phyloP scores from a whole-genome alignment of 441 rosid genomes.

The Viola pubescens region DNA sequence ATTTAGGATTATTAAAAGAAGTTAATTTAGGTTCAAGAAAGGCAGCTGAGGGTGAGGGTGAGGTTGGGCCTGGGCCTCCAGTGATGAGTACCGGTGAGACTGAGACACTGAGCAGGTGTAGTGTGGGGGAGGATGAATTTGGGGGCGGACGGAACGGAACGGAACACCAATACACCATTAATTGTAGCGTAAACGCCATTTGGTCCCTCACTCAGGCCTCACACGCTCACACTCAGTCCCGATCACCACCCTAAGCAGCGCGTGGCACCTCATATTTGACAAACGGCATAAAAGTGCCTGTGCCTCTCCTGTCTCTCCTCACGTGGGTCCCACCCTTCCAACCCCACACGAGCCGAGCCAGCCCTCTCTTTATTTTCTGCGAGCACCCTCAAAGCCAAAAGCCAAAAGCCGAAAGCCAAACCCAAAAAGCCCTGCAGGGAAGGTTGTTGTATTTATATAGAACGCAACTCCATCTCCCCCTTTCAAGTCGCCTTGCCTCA shows the following conservation, averaged over 20 bases:
- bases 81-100: too few relatives aligned
- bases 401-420: too few relatives aligned
- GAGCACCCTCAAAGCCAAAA: too few relatives aligned
- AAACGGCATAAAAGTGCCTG: conserved; percentile 2
- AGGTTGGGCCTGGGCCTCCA: too few relatives aligned
- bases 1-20: too few relatives aligned
- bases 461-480: background rate
- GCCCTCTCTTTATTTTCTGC: too few relatives aligned
- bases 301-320: too few relatives aligned
- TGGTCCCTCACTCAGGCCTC: background rate
- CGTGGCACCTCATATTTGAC: conserved; percentile 18
- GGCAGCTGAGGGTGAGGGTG: too few relatives aligned
- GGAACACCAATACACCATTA: background rate
- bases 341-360: background rate
- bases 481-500: background rate
- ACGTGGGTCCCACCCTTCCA: conserved; percentile 9
- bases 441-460: conserved; percentile 9
- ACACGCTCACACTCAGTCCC: background rate
- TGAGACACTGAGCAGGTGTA: too few relatives aligned
- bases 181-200: too few relatives aligned
- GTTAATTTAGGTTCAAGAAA: too few relatives aligned
- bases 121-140: background rate
- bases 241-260: conserved; percentile 6
- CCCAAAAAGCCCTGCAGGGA: background rate
- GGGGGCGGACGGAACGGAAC: background rate